phyloP scores from a whole-genome alignment of 805 yeast species.

The Saccharomyces jurei region DNA sequence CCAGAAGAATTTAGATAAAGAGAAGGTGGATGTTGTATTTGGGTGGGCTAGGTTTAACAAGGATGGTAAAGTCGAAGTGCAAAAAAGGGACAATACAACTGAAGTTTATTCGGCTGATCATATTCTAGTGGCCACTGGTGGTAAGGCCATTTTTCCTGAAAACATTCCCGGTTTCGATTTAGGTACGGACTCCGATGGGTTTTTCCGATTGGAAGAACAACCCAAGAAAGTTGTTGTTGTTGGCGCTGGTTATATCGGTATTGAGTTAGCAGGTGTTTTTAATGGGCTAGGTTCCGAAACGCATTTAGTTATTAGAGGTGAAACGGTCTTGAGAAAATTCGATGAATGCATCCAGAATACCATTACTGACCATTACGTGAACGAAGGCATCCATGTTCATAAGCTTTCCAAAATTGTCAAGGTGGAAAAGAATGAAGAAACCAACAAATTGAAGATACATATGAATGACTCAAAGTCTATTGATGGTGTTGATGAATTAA shows the following conservation, averaged over 20 bases:
- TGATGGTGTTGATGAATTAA: conserved; percentile 71
- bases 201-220: conserved; percentile 70
- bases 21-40: conserved; percentile 76
- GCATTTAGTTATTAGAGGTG: conserved; percentile 83
- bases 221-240: conserved; percentile 91
- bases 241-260: conserved; percentile 97
- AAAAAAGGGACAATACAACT: conserved; percentile 51
- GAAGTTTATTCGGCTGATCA: conserved; percentile 70
- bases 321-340: conserved; percentile 79
- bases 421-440: conserved; percentile 39
- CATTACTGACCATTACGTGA: conserved; percentile 70
- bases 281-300: conserved; percentile 80
- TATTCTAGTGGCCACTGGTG: conserved; percentile 88
- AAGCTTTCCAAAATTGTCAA: conserved; percentile 48
- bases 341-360: conserved; percentile 74
- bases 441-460: conserved; percentile 44
- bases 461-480: conserved; percentile 35
- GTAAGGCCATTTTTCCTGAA: conserved; percentile 63
- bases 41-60: conserved; percentile 79
- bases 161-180: conserved; percentile 70
- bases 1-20: conserved; percentile 76
- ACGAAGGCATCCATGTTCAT: conserved; percentile 75
- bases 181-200: conserved; percentile 86
- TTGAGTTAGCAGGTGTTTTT: conserved; percentile 93
- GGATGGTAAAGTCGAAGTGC: conserved; percentile 72